Evolutionary conservation across 441 rosid genomes (phyloP), one percentile per base, ranked within the genome.

Genomic region (Daphne laureola): DNA sequence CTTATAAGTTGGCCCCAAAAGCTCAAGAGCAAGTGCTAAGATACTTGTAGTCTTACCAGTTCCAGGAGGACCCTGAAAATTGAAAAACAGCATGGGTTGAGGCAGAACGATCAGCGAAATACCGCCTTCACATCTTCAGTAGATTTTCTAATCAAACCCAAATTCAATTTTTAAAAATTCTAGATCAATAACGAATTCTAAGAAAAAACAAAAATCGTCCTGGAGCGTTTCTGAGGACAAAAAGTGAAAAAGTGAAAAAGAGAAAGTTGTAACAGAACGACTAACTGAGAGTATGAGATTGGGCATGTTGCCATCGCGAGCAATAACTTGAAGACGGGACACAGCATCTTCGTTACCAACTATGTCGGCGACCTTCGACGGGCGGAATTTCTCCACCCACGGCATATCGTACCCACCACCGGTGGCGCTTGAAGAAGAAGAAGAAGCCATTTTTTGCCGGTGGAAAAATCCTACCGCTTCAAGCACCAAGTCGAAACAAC

Each of bases 361-460:
- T 54, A 93, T 83, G 66, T 87, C 95, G 14, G 71, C 58, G 52
- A 90, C 80, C 61, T 79, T 90, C 70, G 31, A 75, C 12, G 98
- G 96, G 14, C 96, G 63, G 75, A 80, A 93, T 60, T 93, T 93
- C 81, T 93, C 98, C 17, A 93, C 97, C 98, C 98, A 93, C 5
- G 97, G 97, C 17, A 83, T 65, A 50, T 92, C 94, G 73, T 81
- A 89, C 63, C 55, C 58, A 43, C 59, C 63, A 58, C 53, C 55
- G 57, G 53, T 57, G 58, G 61, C 41, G 40, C 71, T 61, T 1
- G 87, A 81, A 5, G 94, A 81, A 5, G 94, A 77, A 12, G 96
- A 81, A 2, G 84, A 63, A 42, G 87, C 86, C 94, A 87, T 84
- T 58, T 5, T 31, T 14, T 14, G 11, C 38, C 38, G 38, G 5